Evolutionary conservation across 805 yeast genomes (phyloP).

Genomic region (Scheffersomyces amazonensis): DNA sequence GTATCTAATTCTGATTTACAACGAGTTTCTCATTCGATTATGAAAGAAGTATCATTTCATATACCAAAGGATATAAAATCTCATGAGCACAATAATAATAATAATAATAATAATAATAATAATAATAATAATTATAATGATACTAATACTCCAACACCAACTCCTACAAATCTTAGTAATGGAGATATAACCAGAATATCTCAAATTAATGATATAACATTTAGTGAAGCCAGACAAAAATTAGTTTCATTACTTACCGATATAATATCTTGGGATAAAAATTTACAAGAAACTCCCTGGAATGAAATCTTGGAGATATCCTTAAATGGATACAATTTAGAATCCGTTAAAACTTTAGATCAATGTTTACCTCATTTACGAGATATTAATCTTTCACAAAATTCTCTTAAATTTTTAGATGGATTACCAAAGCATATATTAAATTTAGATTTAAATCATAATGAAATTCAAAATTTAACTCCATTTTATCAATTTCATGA

Average conservation of each 20-base stretch:
- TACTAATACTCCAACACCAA: no score
- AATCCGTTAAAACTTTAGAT: slow-evolving; percentile 42
- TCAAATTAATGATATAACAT: slow-evolving; percentile 43
- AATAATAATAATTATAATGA: background rate
- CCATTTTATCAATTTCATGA: slow-evolving; percentile 38
- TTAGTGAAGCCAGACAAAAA: slow-evolving; percentile 43
- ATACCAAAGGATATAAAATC: slow-evolving; percentile 21
- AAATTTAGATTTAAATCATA: slow-evolving; percentile 35
- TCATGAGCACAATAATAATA: no score
- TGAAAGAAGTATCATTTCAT: slow-evolving; percentile 40
- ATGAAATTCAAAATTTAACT: slow-evolving; percentile 38
- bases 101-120: background rate
- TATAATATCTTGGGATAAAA: slow-evolving; percentile 27
- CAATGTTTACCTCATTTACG: slow-evolving; percentile 43
- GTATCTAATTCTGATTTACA: slow-evolving; percentile 2
- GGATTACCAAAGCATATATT: slow-evolving; percentile 44
- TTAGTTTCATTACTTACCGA: slow-evolving; percentile 47
- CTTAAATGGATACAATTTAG: slow-evolving; percentile 30
- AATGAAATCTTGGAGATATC: slow-evolving; percentile 33
- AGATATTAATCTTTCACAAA: slow-evolving; percentile 39
- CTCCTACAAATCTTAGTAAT: background rate
- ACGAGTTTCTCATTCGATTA: slow-evolving; percentile 10
- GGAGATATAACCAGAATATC: slow-evolving; percentile 41
- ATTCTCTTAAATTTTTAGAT: slow-evolving; percentile 38
- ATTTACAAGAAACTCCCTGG: slow-evolving; percentile 41